These are phyloP conservation scores for Aspergillus proliferans DNA, from an alignment of 2,329 filamentous ascomycete species.

Conservation along the genomic window DNA sequence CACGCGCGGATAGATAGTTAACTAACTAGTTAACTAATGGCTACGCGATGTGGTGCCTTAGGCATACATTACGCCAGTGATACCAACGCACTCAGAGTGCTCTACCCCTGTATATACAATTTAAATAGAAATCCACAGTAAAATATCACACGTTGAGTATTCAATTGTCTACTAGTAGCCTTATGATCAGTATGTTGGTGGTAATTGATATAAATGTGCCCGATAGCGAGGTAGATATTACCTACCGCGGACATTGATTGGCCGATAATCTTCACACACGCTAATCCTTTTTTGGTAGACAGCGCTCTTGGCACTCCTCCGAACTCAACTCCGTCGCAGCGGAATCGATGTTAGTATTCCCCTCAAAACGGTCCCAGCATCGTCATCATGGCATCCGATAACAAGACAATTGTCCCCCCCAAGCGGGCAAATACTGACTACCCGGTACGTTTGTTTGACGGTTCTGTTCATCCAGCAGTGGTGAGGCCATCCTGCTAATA, in stretches of 20 bases:
- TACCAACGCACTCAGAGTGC: no score
- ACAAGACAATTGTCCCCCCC: constrained; percentile 56
- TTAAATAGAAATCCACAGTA: no score
- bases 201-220: background rate
- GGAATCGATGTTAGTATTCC: constrained; percentile 1
- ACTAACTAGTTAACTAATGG: no score
- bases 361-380: background rate
- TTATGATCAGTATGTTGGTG: background rate
- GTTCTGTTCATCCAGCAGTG: constrained; percentile 1
- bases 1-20: no score
- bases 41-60: no score
- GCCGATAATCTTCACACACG: background rate
- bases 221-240: background rate
- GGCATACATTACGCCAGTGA: no score
- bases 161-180: background rate
- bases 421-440: constrained; percentile 78
- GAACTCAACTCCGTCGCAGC: constrained; percentile 22
- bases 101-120: no score
- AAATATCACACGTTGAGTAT: no score
- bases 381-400: constrained; percentile 32
- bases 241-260: background rate
- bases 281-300: constrained; percentile 9
- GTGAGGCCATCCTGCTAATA: constrained; percentile 12
- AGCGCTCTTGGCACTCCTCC: constrained; percentile 18
- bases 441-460: constrained; percentile 58